Evolutionary conservation across 169 alveolate genomes (phyloP).

Genomic region (Cryptosporidium canis): DNA sequence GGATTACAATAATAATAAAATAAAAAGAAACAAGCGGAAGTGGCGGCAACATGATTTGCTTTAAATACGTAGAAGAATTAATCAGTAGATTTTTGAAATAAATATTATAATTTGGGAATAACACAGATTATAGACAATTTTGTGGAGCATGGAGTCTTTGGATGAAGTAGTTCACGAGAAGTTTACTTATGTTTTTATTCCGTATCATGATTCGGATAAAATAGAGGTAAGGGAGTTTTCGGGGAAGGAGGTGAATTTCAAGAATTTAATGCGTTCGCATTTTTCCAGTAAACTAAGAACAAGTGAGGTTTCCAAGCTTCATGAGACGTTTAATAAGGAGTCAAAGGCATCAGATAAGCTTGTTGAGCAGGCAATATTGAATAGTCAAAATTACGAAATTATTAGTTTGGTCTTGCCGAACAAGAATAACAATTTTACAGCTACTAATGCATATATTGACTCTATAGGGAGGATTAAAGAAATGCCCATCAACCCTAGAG

Average conservation of each 20-base stretch:
- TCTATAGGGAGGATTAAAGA: conserved; percentile 87
- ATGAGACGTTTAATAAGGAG: conserved; percentile 75
- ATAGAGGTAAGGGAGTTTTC: conserved; percentile 77
- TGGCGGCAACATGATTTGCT: neutral
- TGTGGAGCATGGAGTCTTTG: conserved; percentile 60
- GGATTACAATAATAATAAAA: neutral
- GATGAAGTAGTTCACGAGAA: conserved; percentile 76
- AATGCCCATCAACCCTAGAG: conserved; percentile 87
- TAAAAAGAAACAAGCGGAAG: neutral
- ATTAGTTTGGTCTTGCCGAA: conserved; percentile 89
- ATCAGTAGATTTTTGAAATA: neutral
- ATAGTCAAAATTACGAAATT: conserved; percentile 80
- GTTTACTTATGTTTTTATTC: conserved; percentile 80
- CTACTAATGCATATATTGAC: conserved; percentile 89
- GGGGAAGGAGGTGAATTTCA: conserved; percentile 80
- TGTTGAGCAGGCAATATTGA: conserved; percentile 31
- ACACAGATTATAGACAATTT: no score
- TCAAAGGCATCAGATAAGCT: conserved; percentile 54
- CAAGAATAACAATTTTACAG: conserved; percentile 80
- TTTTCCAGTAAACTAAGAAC: conserved; percentile 77
- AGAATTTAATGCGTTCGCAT: conserved; percentile 74
- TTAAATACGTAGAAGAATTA: neutral
- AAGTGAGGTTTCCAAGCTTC: conserved; percentile 75
- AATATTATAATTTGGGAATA: neutral
- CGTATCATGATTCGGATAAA: conserved; percentile 78